Evolutionary conservation across 108 stramenopile species (phyloP).

Genomic region (Nitzschia palea): DNA sequence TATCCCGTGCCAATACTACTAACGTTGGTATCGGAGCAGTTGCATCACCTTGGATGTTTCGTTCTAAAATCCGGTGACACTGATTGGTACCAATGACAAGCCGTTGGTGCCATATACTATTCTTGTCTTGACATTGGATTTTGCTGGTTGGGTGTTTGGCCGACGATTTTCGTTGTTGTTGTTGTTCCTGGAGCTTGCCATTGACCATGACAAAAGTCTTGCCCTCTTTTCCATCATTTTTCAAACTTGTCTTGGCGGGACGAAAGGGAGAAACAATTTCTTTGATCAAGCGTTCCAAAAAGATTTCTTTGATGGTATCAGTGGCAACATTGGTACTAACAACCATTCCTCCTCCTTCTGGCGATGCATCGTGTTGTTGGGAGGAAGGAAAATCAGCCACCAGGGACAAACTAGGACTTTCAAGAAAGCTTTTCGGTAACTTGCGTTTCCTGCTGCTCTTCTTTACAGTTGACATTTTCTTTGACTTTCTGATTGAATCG

Average conservation of each 20-base stretch:
- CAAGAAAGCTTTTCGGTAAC: constrained; percentile 20
- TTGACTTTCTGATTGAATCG: no score
- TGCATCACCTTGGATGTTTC: neutral
- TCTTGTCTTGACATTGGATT: constrained; percentile 3
- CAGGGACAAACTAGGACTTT: constrained; percentile 16
- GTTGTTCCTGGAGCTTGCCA: constrained; percentile 14
- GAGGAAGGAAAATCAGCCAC: constrained; percentile 20
- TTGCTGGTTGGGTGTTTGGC: no score
- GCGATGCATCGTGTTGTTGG: neutral
- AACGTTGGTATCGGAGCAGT: constrained; percentile 27
- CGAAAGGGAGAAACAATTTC: constrained; percentile 53
- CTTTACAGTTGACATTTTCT: no score
- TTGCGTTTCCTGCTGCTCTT: constrained; percentile 25
- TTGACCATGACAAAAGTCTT: constrained; percentile 14
- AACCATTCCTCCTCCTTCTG: no score
- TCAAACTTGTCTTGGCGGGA: no score
- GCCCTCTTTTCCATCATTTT: neutral
- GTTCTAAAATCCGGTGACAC: constrained; percentile 58
- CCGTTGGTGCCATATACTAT: constrained; percentile 28
- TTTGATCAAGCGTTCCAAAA: constrained; percentile 65
- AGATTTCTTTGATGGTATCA: constrained; percentile 48
- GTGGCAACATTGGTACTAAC: constrained; percentile 41
- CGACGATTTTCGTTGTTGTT: neutral
- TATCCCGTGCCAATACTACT: constrained; percentile 54
- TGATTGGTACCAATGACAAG: constrained; percentile 67